Base-by-base conservation (phyloP, 176 grass and related monocot species). In the Calamus simplicifolius region DNA sequence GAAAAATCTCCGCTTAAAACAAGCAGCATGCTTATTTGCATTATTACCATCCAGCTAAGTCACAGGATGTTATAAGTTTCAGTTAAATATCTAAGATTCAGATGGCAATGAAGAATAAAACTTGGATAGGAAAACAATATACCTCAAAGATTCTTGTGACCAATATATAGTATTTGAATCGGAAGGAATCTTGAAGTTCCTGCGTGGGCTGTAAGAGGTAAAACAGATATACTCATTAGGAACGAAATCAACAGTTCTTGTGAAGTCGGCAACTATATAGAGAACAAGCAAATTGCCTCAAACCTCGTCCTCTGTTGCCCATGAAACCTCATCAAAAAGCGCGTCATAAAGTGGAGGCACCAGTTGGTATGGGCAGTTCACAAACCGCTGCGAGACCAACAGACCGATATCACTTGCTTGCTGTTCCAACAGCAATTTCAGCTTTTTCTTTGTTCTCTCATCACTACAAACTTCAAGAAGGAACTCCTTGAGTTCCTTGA, bases 271-370 rank as follows among this genome's bases (percentile, higher is more conserved):
- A 50, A 29, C 31, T 23, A 23, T 63, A n/a, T 25, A 38, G 29
- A 69, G 17, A 16, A 27, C 27, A 62, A 43, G 7, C 2, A 43
- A 43, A 43, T 43, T 2, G 35, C 35, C 35, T 7, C 48, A 51
- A 27, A 95, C 90, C 90, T 97, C 92, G 19, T 97, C 92, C 77
- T 97, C 92, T 23, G 83, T 97, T 15, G 92, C 92, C 92, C 92
- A 97, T 12, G 80, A 67, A 72, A 97, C 64, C 62, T 97, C 92
- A 4, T 97, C 87, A 62, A 97, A 97, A 10, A 97, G 76, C 0
- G 87, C 69, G 5, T 85, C 87, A 19, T 97, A 97, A 25, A 97
- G 51, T 66, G 85, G 89, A 58, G 88, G 84, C 49, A 97, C 84
- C 7, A 97, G 56, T 57, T 90, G 80, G 51, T 97, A 82, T 0